Conservation (phyloP, 495 filamentous ascomycete species). For the Talaromyces proteolyticus region DNA sequence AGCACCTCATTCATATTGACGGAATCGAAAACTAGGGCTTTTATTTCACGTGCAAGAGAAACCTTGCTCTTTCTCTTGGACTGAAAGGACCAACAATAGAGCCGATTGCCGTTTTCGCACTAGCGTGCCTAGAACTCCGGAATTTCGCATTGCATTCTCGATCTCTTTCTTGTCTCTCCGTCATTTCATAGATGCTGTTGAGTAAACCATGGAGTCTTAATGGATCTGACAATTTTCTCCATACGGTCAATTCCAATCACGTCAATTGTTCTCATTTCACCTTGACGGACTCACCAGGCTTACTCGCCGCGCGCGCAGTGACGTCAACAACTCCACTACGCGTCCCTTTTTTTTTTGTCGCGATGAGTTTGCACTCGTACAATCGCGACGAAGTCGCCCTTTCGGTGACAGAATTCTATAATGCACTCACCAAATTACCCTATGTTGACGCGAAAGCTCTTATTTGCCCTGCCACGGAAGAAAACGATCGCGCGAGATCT, state of each 20-base stretch:
- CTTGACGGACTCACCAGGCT: neutral
- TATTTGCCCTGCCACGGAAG: constrained; percentile 7
- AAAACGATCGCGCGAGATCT: constrained; percentile 1
- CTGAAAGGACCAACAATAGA: too few relatives aligned
- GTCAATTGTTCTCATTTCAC: too few relatives aligned
- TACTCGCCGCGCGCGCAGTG: too few relatives aligned
- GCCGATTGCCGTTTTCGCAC: too few relatives aligned
- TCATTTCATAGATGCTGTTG: neutral
- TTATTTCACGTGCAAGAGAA: too few relatives aligned
- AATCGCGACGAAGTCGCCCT: neutral
- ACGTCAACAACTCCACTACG: neutral
- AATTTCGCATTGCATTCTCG: neutral
- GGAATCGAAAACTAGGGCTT: too few relatives aligned
- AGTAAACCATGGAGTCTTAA: neutral
- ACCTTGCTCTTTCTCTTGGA: too few relatives aligned
- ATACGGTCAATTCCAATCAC: too few relatives aligned
- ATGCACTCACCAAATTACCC: neutral
- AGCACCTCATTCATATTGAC: too few relatives aligned
- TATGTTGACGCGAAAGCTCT: constrained; percentile 8
- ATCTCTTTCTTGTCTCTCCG: neutral
- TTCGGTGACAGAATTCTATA: neutral
- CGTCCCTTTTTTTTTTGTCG: neutral
- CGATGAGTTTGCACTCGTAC: neutral
- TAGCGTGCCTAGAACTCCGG: too few relatives aligned
- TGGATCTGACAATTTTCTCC: too few relatives aligned